phyloP scores from a whole-genome alignment of 192 early-diverging fungal species.

The Coemansia furcata region DNA sequence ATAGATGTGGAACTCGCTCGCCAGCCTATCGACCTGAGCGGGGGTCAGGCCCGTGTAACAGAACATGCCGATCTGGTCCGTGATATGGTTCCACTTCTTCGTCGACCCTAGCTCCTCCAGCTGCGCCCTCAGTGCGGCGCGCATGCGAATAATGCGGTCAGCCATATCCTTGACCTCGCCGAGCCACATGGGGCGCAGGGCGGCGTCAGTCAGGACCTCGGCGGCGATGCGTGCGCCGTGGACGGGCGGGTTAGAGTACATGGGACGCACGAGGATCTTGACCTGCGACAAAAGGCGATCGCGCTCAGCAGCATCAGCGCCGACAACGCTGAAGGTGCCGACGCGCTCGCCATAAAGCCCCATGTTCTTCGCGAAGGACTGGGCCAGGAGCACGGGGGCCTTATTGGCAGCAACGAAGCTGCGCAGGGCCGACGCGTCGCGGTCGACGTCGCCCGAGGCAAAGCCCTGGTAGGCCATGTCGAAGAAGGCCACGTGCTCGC shows the following conservation, averaged over 20 bases:
- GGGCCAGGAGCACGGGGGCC: slow-evolving; percentile 74
- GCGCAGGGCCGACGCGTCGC: slow-evolving; percentile 92
- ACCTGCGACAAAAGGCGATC: slow-evolving; percentile 87
- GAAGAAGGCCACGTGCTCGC: slow-evolving; percentile 90
- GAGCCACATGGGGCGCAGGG: slow-evolving; percentile 82
- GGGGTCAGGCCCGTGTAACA: slow-evolving; percentile 90
- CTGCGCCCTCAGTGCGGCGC: slow-evolving; percentile 67
- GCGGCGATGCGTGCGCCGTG: slow-evolving; percentile 92
- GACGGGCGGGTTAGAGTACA: slow-evolving; percentile 98
- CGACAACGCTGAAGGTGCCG: slow-evolving; percentile 86
- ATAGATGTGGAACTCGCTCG: slow-evolving; percentile 85
- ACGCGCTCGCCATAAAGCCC: slow-evolving; percentile 98
- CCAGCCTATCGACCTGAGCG: slow-evolving; percentile 83
- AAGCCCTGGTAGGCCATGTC: slow-evolving; percentile 99
- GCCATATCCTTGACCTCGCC: slow-evolving; percentile 95
- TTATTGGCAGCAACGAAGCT: slow-evolving; percentile 83
- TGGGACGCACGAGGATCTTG: slow-evolving; percentile 93
- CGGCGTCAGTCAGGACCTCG: slow-evolving; percentile 73
- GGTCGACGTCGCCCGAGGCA: slow-evolving; percentile 85
- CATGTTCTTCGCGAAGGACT: slow-evolving; percentile 99
- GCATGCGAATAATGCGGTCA: slow-evolving; percentile 95
- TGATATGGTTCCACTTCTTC: slow-evolving; percentile 88
- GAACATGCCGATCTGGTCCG: slow-evolving; percentile 98
- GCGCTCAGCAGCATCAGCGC: slow-evolving; percentile 67
- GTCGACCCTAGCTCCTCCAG: slow-evolving; percentile 81